Evolutionary conservation across 208 protist species (phyloP), one percentile per base, ranked within the genome.

Genomic region (Vickermania spadyakhi): DNA sequence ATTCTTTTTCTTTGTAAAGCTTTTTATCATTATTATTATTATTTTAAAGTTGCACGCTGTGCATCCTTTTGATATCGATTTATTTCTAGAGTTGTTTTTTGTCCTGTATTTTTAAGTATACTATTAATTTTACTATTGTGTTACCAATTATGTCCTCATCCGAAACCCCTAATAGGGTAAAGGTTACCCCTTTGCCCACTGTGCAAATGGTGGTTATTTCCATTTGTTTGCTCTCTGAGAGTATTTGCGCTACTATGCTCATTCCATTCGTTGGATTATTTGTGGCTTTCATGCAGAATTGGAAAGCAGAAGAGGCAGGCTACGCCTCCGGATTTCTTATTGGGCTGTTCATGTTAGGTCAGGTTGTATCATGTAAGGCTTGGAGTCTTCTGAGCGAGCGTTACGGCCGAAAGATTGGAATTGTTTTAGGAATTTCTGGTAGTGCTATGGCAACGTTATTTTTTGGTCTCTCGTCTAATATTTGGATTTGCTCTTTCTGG

Each of bases 291-390:
- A 51, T 94, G 3, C 56, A 79, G 57, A 31, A 70, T 3, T 79
- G 64, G 52, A 31, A 64, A 0, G 28, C 64, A 0, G 64, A 79
- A 13, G 45, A 72, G 25, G 66, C 83, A 3, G 86, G 86, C 50
- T 86, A 88, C 55, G 59, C 75, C 1, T 70, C 81, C 1, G 86
- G 86, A 2, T 58, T 84, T 30, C 73, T 89, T 11, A 68, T 94
- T 1, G 77, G 83, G 18, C 66, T 84, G 5, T 94, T 89, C 58
- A 91, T 94, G 83, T 60, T 91, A 13, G 86, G 86, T 1, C 83
- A 91, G 62, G 80, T 94, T 18, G 14, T 89, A 2, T 87, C 76
- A 55, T 56, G 79, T 1, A 90, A 81, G 58, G 49, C 78, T 41
- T 94, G 83, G 81, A 79, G 86, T 30, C 31, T 36, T 29, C 2